Conservation (phyloP, 352 stramenopile species). For the Blastocystis sp. region DNA sequence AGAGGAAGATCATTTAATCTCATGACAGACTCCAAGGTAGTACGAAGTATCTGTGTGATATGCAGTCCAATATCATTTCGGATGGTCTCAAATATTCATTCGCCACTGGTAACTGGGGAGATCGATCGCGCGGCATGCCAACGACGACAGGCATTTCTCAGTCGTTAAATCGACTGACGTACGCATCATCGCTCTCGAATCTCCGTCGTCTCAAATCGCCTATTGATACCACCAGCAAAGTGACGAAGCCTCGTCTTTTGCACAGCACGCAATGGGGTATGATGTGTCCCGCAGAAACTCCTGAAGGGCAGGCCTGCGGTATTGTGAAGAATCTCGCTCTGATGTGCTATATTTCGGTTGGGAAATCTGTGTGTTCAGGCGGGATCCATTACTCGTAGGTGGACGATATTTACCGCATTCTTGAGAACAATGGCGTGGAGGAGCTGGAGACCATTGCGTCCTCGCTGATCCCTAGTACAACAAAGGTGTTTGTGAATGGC, state of each 20-base stretch:
- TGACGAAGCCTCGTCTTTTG: slow-evolving; percentile 94
- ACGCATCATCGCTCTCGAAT: slow-evolving; percentile 93
- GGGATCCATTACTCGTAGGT: slow-evolving; percentile 65
- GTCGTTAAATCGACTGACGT: slow-evolving; percentile 97
- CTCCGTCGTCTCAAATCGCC: slow-evolving; percentile 96
- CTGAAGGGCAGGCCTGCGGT: slow-evolving; percentile 69
- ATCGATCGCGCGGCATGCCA: slow-evolving; percentile 75
- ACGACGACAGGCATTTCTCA: slow-evolving; percentile 96
- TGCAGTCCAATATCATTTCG: slow-evolving; percentile 85
- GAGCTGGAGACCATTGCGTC: slow-evolving; percentile 93
- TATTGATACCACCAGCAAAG: slow-evolving; percentile 94
- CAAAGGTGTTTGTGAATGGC: slow-evolving; percentile 99
- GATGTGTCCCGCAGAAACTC: slow-evolving; percentile 82
- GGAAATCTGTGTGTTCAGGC: slow-evolving; percentile 65
- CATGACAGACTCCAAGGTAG: slow-evolving; percentile 8
- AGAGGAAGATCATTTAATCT: slow-evolving; percentile 38
- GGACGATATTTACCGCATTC: slow-evolving; percentile 90
- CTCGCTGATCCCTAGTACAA: slow-evolving; percentile 90
- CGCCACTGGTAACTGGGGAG: slow-evolving; percentile 97
- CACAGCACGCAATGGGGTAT: slow-evolving; percentile 99
- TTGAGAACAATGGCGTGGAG: slow-evolving; percentile 95
- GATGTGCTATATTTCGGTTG: slow-evolving; percentile 95
- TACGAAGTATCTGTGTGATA: not conserved
- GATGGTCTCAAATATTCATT: slow-evolving; percentile 96
- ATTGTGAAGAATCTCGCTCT: slow-evolving; percentile 97